Base-by-base conservation (phyloP, 208 protist species). In the Acanthamoeba castellanii region DNA sequence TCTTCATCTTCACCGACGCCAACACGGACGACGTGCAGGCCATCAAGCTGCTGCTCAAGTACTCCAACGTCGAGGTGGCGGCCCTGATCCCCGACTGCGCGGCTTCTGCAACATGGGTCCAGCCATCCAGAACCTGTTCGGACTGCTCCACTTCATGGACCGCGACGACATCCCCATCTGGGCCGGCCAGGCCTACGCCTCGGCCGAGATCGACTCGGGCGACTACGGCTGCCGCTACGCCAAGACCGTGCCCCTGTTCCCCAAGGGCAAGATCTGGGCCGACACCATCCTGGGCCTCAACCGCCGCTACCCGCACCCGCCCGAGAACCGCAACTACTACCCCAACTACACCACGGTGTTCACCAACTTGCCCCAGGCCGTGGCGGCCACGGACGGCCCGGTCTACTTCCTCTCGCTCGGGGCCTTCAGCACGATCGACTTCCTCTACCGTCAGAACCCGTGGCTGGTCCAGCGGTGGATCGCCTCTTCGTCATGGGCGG, bases 1-100 rank as follows among this genome's bases (percentile, higher is more conserved):
- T 74, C 2, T 74, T 74, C 27, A 8, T 74, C 11, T 74, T 74
- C 66, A 74, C 66, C 9, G 66, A 74, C 32, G 66, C 32, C n/a
- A 74, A 74, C 66, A 13, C 27, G 1, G 66, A 74, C 14, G 66
- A 74, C 66, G 13, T 32, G 22, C 13, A 32, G 11, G 66, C 66
- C 66, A 74, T 74, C 66, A 74, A 74, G 66, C 32, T 74, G 66
- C 66, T 74, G 22, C 66, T 74, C n/a, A 74, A 74, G 66, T 74
- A 74, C 27, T 37, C 66, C n/a, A 37, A 25, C 27, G 25, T 74
- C 32, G 66, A 74, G 9, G 66, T 74, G 66, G 66, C n/a, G 1
- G 66, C 18, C n/a, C 27, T 74, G 25, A 37, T 74, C 66, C 13
- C 66, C 5, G 27, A 25, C 66, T 30, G 27, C 18, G 55, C 37